phyloP scores from a whole-genome alignment of 805 yeast species.

The Spencermartinsiella europaea region DNA sequence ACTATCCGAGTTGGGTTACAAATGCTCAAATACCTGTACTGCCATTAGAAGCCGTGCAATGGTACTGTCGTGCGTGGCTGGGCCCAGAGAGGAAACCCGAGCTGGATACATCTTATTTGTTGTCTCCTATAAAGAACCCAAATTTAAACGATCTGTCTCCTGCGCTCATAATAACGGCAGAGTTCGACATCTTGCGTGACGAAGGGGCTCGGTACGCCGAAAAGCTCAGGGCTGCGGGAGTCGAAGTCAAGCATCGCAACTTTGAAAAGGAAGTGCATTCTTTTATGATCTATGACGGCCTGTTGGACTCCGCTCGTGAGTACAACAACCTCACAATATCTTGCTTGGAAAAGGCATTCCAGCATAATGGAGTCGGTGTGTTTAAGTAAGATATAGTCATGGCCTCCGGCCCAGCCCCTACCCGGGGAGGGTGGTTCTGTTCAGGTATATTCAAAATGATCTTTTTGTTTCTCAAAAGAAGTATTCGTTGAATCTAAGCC shows the following conservation, averaged over 20 bases:
- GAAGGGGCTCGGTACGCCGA: conserved; percentile 8
- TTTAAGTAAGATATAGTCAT: no score
- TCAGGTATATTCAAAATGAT: no score
- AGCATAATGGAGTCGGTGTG: not conserved
- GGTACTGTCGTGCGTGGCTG: conserved; percentile 2
- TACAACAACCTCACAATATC: conserved; percentile 3
- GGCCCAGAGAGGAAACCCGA: conserved; percentile 4
- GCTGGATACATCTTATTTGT: not conserved
- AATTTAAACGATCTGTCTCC: conserved; percentile 7
- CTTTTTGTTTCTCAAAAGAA: no score
- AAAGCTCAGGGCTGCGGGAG: conserved; percentile 3
- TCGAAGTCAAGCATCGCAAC: conserved; percentile 3
- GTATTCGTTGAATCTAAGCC: no score
- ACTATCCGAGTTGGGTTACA: conserved; percentile 7
- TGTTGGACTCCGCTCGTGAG: conserved; percentile 5
- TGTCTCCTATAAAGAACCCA: conserved; percentile 7
- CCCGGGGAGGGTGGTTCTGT: no score
- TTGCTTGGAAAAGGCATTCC: conserved; percentile 2
- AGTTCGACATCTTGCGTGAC: conserved; percentile 8
- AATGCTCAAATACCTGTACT: conserved; percentile 4
- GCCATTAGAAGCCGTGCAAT: conserved; percentile 5
- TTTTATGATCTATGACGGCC: conserved; percentile 6
- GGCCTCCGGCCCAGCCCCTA: no score
- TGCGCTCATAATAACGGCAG: conserved; percentile 6
- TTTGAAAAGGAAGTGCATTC: conserved; percentile 8